Base-by-base conservation (phyloP, 768 basidiomycete species). In the Harrya chromipes region DNA sequence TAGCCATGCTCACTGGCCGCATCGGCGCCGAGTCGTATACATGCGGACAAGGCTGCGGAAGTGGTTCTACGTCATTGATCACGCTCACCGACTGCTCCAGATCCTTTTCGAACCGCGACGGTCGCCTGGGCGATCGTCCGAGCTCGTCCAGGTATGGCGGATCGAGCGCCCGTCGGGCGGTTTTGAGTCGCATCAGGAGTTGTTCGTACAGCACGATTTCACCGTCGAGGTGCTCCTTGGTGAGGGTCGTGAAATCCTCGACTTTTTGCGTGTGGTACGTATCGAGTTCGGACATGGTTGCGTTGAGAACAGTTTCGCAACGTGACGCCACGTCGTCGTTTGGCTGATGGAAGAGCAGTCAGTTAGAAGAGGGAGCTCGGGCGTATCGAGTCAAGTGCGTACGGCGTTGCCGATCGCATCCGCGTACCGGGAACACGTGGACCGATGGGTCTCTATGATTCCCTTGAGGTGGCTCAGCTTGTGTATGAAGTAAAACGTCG, bases 231-330 rank as follows among this genome's bases (percentile, higher is more conserved):
- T 90, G 83, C 34, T 85, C 85, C 50, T 73, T 79, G 4, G 81
- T 70, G 13, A 88, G 54, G 1, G 62, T 68, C 14, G 72, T 66
- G 52, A 92, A 83, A 56, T 91, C 88, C 59, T 88, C 85, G 7
- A 66, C 62, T 64, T 90, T 87, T 65, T 90, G 86, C 0, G 71
- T 67, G 61, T 90, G 87, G 57, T 90, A 88, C 1, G 78, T 82
- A 43, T 89, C 86, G 74, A 93, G 83, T 71, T 94, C 90, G 1
- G 91, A 88, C 82, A 91, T 85, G 2, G 90, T 92, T 9, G 82
- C 83, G 64, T 94, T 93, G 23, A 94, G 71, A 7, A 92, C 88
- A 0, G 91, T 93, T 68, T 94, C 91, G 63, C 87, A 92, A 17
- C 91, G 80, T 4, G 81, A 76, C 2, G 82, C 81, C 54, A 85